Percentiles rank a stretch among this genome's conserved stretches.
phyloP scores from a whole-genome alignment of 2,329 filamentous ascomycete species.

The Botrytis deweyae region DNA sequence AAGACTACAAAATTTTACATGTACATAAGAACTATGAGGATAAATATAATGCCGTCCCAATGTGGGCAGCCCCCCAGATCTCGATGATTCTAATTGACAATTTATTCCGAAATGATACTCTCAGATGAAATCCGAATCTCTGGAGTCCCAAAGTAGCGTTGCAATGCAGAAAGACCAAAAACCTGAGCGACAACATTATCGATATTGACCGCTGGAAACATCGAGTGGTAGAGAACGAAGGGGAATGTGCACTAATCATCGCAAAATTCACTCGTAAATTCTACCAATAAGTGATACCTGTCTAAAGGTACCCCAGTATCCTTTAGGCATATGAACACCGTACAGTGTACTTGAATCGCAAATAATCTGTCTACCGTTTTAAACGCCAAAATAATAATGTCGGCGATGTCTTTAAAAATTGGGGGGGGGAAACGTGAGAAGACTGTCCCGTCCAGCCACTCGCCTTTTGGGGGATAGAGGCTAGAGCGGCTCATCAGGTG shows the following conservation, averaged over 20 bases:
- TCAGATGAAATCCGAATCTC: background rate
- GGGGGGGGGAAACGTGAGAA: background rate
- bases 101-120: background rate
- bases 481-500: conserved; percentile 13
- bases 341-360: background rate
- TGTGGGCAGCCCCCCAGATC: background rate
- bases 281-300: conserved; percentile 11
- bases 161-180: conserved; percentile 10
- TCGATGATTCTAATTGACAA: background rate
- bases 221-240: background rate
- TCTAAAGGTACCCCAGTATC: conserved; percentile 5
- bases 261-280: conserved; percentile 10
- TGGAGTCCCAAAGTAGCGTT: background rate
- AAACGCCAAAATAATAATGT: conserved; percentile 14
- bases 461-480: background rate
- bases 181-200: conserved; percentile 1
- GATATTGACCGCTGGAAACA: background rate
- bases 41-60: background rate
- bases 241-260: background rate
- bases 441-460: background rate
- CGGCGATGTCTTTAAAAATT: conserved; percentile 6
- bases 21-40: background rate
- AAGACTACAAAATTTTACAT: background rate
- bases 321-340: background rate
- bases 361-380: conserved; percentile 11